Evolutionary conservation across 768 basidiomycete genomes (phyloP), one percentile per base, ranked within the genome.

Genomic region (Rhizopogon vesiculosus): DNA sequence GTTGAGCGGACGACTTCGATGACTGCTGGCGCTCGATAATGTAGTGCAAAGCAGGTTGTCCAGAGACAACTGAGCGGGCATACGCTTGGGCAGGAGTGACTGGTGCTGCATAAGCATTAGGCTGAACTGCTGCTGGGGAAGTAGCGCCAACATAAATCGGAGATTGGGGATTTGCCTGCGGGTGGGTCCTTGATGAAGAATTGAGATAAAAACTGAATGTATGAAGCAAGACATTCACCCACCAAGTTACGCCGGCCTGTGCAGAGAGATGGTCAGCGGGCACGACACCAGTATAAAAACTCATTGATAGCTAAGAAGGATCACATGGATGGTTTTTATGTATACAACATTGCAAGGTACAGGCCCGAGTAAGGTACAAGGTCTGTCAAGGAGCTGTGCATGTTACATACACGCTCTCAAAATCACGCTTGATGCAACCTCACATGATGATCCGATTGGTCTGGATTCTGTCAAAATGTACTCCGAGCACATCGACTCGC

Each of bases 21-120:
- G 44, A 44, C 18, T 61, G 61, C 16, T 40, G 62, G 40, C 61
- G 61, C 58, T 64, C 64, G 46, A 58, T 58, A n/a, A 54, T 63
- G 40, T 55, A 51, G 45, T 56, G 41, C 25, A 69, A 35, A 44
- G 46, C 43, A 35, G 12, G 16, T 31, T 56, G 59, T 12, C 62
- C 56, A 44, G 57, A 51, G 25, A 39, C 58, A 35, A 58, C 44
- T 18, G 61, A 51, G 18, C 29, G 58, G 16, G 54, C 66, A 53
- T 62, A 62, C 1, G 59, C 62, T 52, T 68, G 64, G 28, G 62
- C 62, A 40, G 59, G 62, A 16, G 64, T 68, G 18, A 59, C 51
- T 6, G 46, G 46, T 22, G 33, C 15, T 35, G 18, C 19, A 35
- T 35, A 35, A 22, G 2, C 35, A 15, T 7, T 22, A 10, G 19